Evolutionary conservation across 164 flowering plant species (phyloP), one percentile per base, ranked within the genome.

Genomic region (Saururus chinensis): DNA sequence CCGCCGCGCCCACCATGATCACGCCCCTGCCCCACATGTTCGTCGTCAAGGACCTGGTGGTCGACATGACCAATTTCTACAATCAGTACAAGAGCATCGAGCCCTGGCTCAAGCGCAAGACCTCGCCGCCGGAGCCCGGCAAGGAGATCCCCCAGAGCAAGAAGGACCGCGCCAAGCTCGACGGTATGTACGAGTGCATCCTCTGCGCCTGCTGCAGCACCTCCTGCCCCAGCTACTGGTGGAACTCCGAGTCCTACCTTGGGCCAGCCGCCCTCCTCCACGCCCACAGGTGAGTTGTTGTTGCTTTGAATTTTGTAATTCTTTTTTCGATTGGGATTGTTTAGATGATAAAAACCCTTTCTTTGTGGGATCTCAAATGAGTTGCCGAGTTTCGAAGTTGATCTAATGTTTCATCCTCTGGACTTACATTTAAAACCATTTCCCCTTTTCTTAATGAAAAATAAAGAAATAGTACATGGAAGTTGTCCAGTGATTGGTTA

Each of bases 111-210:
- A 95, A 95, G 92, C 68, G 97, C 78, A 95, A 91, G 82, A 84
- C 0, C 40, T 77, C 82, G 9, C 62, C 86, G 37, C 57, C 71
- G 30, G 72, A 12, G n/a, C 51, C 71, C 0, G 96, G 92, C 62
- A 88, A 89, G 78, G 97, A 95, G 88, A 75, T 82, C 57, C 74
- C 35, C 64, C 97, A 95, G 85, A 83, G 82, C 60, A 91, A 91
- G 88, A 80, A 83, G 64, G 95, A 88, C 65, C 64, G 99, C 73
- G 83, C 83, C 7, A 95, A 95, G 84, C 82, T 90, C 7, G 97
- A 91, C 64, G 99, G 99, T 71, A 88, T 95, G 97, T 91, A 91
- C 62, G 99, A 95, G 82, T 95, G 99, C 66, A 95, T 95, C 30
- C 70, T 95, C 19, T 95, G 99, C 55, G 93, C 99, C 59, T 95